Evolutionary conservation across 2,329 filamentous ascomycete species (phyloP), one percentile per base, ranked within the genome.

Genomic region (Sporothrix mexicana): DNA sequence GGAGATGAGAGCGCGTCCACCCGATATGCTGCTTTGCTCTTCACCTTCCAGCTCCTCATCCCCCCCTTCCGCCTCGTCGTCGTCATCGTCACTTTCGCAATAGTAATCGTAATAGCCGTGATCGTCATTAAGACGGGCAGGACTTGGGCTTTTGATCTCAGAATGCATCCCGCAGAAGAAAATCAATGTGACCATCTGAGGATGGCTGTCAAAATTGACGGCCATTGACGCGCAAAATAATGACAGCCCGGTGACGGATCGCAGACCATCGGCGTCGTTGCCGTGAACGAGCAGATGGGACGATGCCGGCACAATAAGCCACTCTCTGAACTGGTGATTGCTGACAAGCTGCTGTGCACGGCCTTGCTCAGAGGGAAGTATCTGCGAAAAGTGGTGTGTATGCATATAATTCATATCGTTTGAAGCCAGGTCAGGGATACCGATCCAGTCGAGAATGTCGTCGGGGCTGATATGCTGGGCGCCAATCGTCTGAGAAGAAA

Each of bases 261-360:
- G 5, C 62, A 67, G 41, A 2, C 41, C 45, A 10, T 43, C 12
- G 20, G 12, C 43, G 2, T 49, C n/a, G 45, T 30, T 25, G 43
- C 62, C 62, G n/a, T 67, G 62, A 6, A 67, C n/a, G n/a, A 67
- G 62, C 43, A 67, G 43, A 10, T 67, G 62, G 4, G 62, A 47
- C 20, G 62, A 51, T 3, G 43, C 45, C 2, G 62, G 62, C 8
- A 67, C 20, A 7, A 43, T 23, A 23, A 67, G 62, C 62, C 62
- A 67, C 5, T 6, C 20, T 45, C 62, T 67, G 62, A 3, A 67
- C 20, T 67, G 43, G 13, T 12, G 62, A 12, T 67, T 20, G 20
- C 20, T 20, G 3, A 67, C 62, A 0, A 67, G 62, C n/a, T 67
- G 62, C 62, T 49, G 10, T 6, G 62, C 62, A 4, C 62, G 43